These are phyloP conservation scores for Leccinellum rugosiceps DNA, from an alignment of 768 basidiomycete genomes.

Conservation along the genomic window DNA sequence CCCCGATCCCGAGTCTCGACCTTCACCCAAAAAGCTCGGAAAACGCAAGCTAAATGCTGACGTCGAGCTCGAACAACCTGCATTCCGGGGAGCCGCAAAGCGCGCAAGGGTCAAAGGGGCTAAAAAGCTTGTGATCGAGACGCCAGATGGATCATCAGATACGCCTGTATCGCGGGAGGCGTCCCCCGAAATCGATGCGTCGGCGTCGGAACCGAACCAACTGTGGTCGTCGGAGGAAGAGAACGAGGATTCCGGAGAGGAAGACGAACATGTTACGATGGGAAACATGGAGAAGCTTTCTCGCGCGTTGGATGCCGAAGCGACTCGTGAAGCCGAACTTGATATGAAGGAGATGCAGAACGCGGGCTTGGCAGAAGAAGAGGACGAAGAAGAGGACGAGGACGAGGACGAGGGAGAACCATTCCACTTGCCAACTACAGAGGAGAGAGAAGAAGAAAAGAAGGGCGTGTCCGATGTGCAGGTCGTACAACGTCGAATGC, in stretches of 20 bases:
- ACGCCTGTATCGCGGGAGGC: slow-evolving; percentile 35
- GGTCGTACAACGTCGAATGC: slow-evolving; percentile 75
- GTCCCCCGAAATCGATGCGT: slow-evolving; percentile 40
- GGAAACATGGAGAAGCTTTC: slow-evolving; percentile 82
- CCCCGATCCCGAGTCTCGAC: slow-evolving; percentile 31
- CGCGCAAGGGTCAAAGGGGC: slow-evolving; percentile 31
- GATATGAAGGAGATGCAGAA: slow-evolving; percentile 64
- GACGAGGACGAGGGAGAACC: slow-evolving; percentile 37
- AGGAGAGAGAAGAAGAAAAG: slow-evolving; percentile 73
- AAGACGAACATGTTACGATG: slow-evolving; percentile 61
- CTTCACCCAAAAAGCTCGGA: slow-evolving; percentile 56
- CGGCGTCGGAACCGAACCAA: slow-evolving; percentile 14
- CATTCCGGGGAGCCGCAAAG: slow-evolving; percentile 31
- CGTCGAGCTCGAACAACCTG: slow-evolving; percentile 26
- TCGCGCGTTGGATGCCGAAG: slow-evolving; percentile 67
- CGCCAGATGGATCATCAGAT: slow-evolving; percentile 24
- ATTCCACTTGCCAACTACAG: slow-evolving; percentile 67
- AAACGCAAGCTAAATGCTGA: slow-evolving; percentile 67
- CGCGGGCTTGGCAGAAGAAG: slow-evolving; percentile 47
- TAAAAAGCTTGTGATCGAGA: slow-evolving; percentile 19
- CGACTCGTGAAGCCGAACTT: slow-evolving; percentile 63
- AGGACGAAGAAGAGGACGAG: slow-evolving; percentile 43
- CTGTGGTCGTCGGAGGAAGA: slow-evolving; percentile 40
- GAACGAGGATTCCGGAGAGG: slow-evolving; percentile 43
- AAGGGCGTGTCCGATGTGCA: slow-evolving; percentile 67